Conservation (phyloP, 306 rosid genomes). For the Glycine soja region DNA sequence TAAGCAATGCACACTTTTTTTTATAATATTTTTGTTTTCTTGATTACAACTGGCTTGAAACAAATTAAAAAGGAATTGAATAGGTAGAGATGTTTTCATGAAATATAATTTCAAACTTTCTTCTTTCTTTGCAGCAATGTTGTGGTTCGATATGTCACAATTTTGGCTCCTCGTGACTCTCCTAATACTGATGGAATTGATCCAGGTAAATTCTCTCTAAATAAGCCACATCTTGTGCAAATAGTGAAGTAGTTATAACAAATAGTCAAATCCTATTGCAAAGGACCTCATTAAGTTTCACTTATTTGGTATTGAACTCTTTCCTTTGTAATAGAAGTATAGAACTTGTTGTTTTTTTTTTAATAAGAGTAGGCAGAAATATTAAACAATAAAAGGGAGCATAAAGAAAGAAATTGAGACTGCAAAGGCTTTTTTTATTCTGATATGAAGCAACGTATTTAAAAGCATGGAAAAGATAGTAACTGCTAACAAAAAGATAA, state of each 20-base stretch:
- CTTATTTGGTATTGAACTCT: not conserved
- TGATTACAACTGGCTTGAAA: constrained; percentile 2
- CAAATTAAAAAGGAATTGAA: constrained; percentile 3
- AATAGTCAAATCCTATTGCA: constrained; percentile 47
- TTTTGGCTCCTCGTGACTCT: constrained; percentile 92
- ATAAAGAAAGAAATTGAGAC: too few relatives aligned
- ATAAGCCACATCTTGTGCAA: constrained; percentile 13
- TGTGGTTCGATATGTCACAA: constrained; percentile 80
- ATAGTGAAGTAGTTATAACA: not conserved
- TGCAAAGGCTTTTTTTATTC: too few relatives aligned
- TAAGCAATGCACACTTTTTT: not conserved
- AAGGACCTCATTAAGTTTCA: constrained; percentile 24
- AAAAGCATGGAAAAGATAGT: too few relatives aligned
- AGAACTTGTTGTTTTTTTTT: too few relatives aligned
- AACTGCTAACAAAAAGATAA: too few relatives aligned
- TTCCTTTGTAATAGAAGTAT: not conserved
- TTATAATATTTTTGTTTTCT: constrained; percentile 6
- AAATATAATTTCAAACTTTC: constrained; percentile 30
- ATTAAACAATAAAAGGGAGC: too few relatives aligned
- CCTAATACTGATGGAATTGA: constrained; percentile 98
- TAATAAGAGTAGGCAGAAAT: too few relatives aligned
- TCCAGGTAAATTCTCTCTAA: constrained; percentile 67
- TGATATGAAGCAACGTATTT: too few relatives aligned
- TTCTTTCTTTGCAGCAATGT: constrained; percentile 76
- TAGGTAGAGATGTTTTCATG: not conserved